Evolutionary conservation across 2,329 filamentous ascomycete genomes (phyloP).

Genomic region (Cladosporium oxysporum): DNA sequence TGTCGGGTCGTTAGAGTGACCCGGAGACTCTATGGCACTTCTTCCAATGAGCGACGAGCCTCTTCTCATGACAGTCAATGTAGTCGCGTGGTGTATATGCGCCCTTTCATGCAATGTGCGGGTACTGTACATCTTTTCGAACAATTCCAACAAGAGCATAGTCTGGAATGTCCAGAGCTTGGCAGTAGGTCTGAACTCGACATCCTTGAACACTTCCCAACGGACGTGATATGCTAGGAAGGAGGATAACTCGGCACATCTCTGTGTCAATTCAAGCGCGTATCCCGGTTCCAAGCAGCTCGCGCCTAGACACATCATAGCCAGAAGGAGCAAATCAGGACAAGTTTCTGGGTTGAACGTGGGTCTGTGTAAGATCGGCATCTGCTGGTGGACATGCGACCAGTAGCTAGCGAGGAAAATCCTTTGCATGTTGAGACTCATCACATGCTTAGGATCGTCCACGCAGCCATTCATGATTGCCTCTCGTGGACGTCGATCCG

Average conservation of each 20-base stretch:
- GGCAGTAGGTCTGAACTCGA: conserved; percentile 84
- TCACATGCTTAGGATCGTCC: conserved; percentile 59
- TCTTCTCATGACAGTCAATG: conserved; percentile 89
- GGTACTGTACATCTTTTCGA: conserved; percentile 98
- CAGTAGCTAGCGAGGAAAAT: conserved; percentile 92
- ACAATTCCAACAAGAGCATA: conserved; percentile 82
- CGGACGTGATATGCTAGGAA: conserved; percentile 92
- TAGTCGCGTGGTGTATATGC: conserved; percentile 95
- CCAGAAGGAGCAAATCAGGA: conserved; percentile 78
- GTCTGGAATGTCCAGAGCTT: conserved; percentile 97
- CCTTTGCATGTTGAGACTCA: conserved; percentile 94
- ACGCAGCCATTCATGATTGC: conserved; percentile 77
- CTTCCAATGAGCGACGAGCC: conserved; percentile 88
- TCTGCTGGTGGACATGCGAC: conserved; percentile 89
- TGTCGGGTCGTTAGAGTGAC: conserved; percentile 57
- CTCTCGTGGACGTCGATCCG: conserved; percentile 73
- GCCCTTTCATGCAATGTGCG: conserved; percentile 88
- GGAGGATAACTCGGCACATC: conserved; percentile 80
- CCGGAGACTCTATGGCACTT: conserved; percentile 80
- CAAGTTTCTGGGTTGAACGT: conserved; percentile 89
- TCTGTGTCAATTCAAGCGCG: conserved; percentile 69
- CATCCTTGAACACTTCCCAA: conserved; percentile 93
- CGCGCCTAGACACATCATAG: conserved; percentile 90
- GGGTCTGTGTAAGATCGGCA: conserved; percentile 91
- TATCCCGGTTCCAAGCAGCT: conserved; percentile 84